These are phyloP conservation scores for Cornus kousa DNA, from an alignment of 148 eudicot species.

Conservation along the genomic window DNA sequence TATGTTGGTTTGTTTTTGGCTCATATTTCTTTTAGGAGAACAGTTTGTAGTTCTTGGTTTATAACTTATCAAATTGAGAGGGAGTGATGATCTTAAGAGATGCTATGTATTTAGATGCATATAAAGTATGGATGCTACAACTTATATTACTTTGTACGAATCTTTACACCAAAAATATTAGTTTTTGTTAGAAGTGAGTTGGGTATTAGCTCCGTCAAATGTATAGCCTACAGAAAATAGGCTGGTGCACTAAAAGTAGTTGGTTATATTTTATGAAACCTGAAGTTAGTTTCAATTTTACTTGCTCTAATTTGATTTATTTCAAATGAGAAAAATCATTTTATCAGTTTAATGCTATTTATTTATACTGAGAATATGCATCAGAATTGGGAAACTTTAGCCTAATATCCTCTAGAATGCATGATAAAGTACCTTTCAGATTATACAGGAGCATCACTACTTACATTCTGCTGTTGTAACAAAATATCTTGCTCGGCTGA, in stretches of 20 bases:
- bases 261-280: too few species aligned
- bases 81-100: not conserved
- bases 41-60: not conserved
- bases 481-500: not conserved
- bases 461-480: not conserved
- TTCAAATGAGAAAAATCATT: not conserved
- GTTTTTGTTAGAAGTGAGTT: not conserved
- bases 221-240: not conserved
- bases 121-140: not conserved
- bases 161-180: not conserved
- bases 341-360: not conserved
- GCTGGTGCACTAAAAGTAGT: not conserved
- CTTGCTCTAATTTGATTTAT: not conserved
- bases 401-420: too few species aligned
- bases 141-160: not conserved
- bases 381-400: not conserved
- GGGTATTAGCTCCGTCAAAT: not conserved
- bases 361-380: not conserved
- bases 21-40: not conserved
- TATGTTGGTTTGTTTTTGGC: not conserved
- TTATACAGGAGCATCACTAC: not conserved
- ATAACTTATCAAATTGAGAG: not conserved
- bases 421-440: too few species aligned
- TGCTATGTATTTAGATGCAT: not conserved
- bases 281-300: not conserved